Base-by-base conservation (phyloP, 441 rosid genomes). In the Gossypium davidsonii region DNA sequence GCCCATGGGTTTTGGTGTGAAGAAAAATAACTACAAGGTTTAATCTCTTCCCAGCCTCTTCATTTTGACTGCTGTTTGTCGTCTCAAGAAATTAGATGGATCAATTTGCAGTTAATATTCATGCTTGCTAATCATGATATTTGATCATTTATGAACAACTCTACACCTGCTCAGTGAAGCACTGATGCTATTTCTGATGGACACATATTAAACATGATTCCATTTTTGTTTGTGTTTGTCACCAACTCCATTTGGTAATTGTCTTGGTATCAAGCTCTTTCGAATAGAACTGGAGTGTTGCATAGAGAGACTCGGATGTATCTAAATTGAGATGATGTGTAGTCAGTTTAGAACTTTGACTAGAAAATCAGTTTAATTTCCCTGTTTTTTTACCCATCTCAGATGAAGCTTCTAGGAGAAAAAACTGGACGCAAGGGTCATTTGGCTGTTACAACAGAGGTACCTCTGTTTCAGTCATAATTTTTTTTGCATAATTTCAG, bases 341-440 rank as follows among this genome's bases (percentile, higher is more conserved):
- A 34, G 49, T 56, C 12, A 17, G 17, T 20, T 70, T n/a, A 49
- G 71, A 51, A 70, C 10, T 56, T 58, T 51, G 12, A 44, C 20
- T 60, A 55, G 39, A 17, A 14, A 49, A 28, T 49, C 56, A 26
- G 65, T 18, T 76, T 67, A 57, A 37, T 59, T 37, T 31, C 65
- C 75, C 25, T 20, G 14, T 20, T 1, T 51, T 67, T 21, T 77
- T 77, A 31, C 73, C 64, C 21, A 37, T 73, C 73, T 64, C 82
- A 93, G 98, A 77, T 92, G 92, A 96, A 93, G 88, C 89, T 96
- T 75, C 81, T 84, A 60, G 98, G 98, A 67, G 97, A 91, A 73
- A 93, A 96, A 82, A 87, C 88, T 70, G 97, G 99, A 55, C 93
- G 97, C 23, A 96, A 93, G 88, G 98, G 99, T 72, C 99, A 92